A percentile compares a stretch with the other conserved stretches of the same genome.
These are phyloP conservation scores for Ceratocystis huliohia DNA, from an alignment of 2,329 filamentous ascomycete species.

Conservation along the genomic window DNA sequence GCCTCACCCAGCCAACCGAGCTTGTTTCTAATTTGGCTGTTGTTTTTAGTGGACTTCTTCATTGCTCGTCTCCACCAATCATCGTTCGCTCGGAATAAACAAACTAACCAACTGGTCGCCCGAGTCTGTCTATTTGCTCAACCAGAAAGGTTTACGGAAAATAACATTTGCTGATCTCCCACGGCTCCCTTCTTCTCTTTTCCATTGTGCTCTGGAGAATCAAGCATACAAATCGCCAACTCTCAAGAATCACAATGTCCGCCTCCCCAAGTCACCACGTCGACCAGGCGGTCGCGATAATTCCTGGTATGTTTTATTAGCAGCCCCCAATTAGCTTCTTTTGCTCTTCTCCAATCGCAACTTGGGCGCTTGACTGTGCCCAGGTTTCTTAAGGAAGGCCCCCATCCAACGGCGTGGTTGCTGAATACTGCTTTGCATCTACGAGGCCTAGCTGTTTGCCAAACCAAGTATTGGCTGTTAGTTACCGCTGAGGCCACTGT, in stretches of 20 bases:
- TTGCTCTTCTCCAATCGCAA: not conserved
- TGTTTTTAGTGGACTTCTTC: not conserved
- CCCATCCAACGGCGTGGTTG: too few relatives aligned
- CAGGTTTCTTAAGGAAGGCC: too few relatives aligned
- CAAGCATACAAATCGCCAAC: not conserved
- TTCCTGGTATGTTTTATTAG: slow-evolving; percentile 55
- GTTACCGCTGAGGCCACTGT: too few relatives aligned
- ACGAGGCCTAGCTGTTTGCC: too few relatives aligned
- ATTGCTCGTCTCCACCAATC: not conserved
- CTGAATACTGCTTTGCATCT: too few relatives aligned
- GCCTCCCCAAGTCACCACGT: slow-evolving; percentile 16
- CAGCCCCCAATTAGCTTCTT: not conserved
- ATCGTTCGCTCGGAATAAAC: not conserved
- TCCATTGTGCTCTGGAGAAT: not conserved
- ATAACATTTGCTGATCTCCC: not conserved
- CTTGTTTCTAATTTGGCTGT: not conserved
- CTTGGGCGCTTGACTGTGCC: too few relatives aligned
- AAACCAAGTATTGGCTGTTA: too few relatives aligned
- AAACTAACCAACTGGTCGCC: not conserved
- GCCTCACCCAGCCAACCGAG: not conserved
- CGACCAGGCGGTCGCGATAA: slow-evolving; percentile 80
- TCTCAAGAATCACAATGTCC: slow-evolving; percentile 8
- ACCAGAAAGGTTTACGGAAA: not conserved
- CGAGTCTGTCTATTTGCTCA: not conserved
- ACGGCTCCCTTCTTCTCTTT: not conserved